These are phyloP conservation scores for Durusdinium trenchii DNA, from an alignment of 73 alveolate genomes.

Conservation along the genomic window DNA sequence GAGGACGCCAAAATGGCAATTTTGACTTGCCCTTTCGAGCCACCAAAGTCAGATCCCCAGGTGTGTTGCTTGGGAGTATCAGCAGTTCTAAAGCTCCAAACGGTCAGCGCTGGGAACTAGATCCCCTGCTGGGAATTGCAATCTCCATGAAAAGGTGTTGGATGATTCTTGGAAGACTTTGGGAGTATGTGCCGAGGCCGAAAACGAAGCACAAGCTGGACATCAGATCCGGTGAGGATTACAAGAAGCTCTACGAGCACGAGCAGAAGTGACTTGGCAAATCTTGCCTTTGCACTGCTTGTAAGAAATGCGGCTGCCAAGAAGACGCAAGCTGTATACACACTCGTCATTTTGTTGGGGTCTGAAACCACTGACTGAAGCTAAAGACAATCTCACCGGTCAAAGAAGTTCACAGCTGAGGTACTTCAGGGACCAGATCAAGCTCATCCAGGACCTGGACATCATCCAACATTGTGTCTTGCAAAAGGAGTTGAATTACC, in stretches of 20 bases:
- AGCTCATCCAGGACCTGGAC: slow-evolving; percentile 38
- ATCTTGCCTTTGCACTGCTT: neutral
- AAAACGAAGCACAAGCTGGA: slow-evolving; percentile 99
- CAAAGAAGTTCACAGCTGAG: neutral
- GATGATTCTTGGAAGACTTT: too few species aligned
- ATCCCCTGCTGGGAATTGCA: neutral
- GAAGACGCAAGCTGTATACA: neutral
- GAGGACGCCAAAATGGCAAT: slow-evolving; percentile 99
- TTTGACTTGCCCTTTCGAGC: slow-evolving; percentile 99
- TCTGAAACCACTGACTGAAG: neutral
- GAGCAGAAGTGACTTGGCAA: slow-evolving; percentile 95
- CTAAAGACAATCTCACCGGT: neutral
- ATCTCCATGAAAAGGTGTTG: too few species aligned
- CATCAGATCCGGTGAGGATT: slow-evolving; percentile 99
- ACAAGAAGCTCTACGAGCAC: slow-evolving; percentile 98
- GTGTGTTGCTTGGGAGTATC: neutral
- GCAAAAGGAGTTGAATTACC: too few species aligned
- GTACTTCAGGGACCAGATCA: slow-evolving; percentile 92
- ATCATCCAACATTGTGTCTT: neutral
- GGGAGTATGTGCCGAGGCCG: slow-evolving; percentile 96
- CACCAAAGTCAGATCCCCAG: slow-evolving; percentile 96
- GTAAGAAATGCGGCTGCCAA: neutral
- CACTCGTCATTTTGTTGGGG: neutral
- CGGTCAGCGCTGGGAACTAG: neutral
- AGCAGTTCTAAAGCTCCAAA: too few species aligned